phyloP scores from a whole-genome alignment of 2,329 filamentous ascomycete species.

The Diplodia scrobiculata region DNA sequence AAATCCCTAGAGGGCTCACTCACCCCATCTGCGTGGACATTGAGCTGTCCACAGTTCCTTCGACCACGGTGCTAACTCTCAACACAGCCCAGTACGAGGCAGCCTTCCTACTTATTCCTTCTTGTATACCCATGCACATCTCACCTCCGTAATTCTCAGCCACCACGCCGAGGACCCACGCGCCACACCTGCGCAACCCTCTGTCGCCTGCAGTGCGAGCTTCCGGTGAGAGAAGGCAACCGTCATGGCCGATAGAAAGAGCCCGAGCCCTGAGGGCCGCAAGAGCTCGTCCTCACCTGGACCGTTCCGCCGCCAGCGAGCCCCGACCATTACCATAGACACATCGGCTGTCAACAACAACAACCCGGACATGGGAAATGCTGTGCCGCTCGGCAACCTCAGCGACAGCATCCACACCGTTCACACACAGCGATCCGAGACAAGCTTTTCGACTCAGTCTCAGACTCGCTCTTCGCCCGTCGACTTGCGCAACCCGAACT shows the following conservation, averaged over 20 bases:
- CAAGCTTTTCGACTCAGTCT: conserved; percentile 33
- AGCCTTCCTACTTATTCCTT: conserved; percentile 25
- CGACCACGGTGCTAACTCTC: conserved; percentile 16
- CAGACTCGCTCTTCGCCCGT: conserved; percentile 36
- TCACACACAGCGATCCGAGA: conserved; percentile 32
- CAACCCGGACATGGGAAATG: conserved; percentile 41
- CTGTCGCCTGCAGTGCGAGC: background rate
- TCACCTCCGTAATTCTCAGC: conserved; percentile 23
- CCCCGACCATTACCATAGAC: conserved; percentile 57
- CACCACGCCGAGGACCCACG: conserved; percentile 11
- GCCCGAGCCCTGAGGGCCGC: conserved; percentile 31
- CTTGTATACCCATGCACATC: conserved; percentile 26
- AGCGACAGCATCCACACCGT: conserved; percentile 34
- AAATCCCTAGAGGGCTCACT: conserved; percentile 2
- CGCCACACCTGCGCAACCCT: conserved; percentile 15
- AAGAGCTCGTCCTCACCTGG: conserved; percentile 37
- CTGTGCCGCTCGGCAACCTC: conserved; percentile 41
- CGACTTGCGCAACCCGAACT: conserved; percentile 54
- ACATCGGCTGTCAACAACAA: conserved; percentile 52
- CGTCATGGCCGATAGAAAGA: conserved; percentile 39
- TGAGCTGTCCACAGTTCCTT: background rate
- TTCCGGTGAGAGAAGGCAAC: conserved; percentile 16
- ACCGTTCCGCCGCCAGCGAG: conserved; percentile 44
- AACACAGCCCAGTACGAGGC: conserved; percentile 19
- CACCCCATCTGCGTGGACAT: background rate